A percentile compares a stretch with the other conserved stretches of the same genome.
phyloP scores from a whole-genome alignment of 2,329 filamentous ascomycete species.

The Esteya vermicola region DNA sequence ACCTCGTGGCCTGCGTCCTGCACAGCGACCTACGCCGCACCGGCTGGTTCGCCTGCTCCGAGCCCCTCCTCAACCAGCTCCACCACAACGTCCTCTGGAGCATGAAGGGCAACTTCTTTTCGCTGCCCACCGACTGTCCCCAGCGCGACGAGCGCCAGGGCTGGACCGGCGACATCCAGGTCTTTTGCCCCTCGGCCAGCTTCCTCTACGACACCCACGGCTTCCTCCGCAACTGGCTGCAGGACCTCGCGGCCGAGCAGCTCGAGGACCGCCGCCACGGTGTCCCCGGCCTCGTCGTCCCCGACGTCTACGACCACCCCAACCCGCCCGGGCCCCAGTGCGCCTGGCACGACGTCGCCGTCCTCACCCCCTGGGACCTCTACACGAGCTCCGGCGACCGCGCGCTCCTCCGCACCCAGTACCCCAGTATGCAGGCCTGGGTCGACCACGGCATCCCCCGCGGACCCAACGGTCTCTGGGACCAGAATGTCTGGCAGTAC shows the following conservation, averaged over 20 bases:
- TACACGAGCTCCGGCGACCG: slow-evolving; percentile 15
- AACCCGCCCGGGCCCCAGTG: neutral
- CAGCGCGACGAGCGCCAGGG: slow-evolving; percentile 40
- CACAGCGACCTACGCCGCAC: slow-evolving; percentile 37
- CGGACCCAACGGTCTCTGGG: slow-evolving; percentile 14
- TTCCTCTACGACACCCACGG: slow-evolving; percentile 39
- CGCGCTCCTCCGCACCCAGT: slow-evolving; percentile 15
- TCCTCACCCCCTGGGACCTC: slow-evolving; percentile 16
- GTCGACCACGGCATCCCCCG: slow-evolving; percentile 15
- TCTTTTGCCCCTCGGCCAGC: slow-evolving; percentile 34
- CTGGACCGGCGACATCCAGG: slow-evolving; percentile 37
- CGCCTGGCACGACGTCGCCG: slow-evolving; percentile 16
- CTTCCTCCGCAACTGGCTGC: slow-evolving; percentile 35
- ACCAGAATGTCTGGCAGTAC: slow-evolving; percentile 12
- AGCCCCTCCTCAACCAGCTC: slow-evolving; percentile 35
- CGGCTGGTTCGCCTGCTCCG: slow-evolving; percentile 36
- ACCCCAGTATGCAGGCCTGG: slow-evolving; percentile 16
- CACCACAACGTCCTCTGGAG: slow-evolving; percentile 41
- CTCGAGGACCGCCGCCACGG: slow-evolving; percentile 19
- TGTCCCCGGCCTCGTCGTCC: slow-evolving; percentile 16
- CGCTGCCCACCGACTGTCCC: slow-evolving; percentile 42
- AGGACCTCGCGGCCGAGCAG: slow-evolving; percentile 24
- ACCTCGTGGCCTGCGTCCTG: slow-evolving; percentile 20
- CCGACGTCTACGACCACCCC: slow-evolving; percentile 10
- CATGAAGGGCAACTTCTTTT: slow-evolving; percentile 44